Conservation (phyloP, 208 protist species). For the Leishmania gerbilli region DNA sequence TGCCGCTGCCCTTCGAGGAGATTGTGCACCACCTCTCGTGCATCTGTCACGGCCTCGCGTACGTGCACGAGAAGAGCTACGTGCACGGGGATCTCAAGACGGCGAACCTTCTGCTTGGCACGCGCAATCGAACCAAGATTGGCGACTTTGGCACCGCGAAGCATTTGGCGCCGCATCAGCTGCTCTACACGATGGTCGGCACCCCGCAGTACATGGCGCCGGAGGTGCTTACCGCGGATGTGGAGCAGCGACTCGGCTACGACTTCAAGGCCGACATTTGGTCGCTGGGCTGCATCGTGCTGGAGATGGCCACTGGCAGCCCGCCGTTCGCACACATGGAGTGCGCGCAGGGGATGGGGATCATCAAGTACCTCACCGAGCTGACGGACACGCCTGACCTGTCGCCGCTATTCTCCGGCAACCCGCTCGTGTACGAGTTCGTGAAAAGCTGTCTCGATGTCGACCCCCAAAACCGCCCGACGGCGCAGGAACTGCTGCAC, state of each 20-base stretch:
- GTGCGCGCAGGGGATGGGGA: slow-evolving; percentile 75
- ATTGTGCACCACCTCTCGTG: slow-evolving; percentile 83
- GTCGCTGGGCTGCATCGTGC: slow-evolving; percentile 87
- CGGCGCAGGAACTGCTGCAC: slow-evolving; percentile 70
- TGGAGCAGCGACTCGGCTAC: slow-evolving; percentile 55
- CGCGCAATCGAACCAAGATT: slow-evolving; percentile 89
- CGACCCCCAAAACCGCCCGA: slow-evolving; percentile 67
- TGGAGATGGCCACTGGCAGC: slow-evolving; percentile 87
- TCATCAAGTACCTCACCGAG: slow-evolving; percentile 81
- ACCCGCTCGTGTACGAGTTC: slow-evolving; percentile 80
- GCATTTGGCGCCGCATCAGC: slow-evolving; percentile 65
- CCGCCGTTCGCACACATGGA: slow-evolving; percentile 77
- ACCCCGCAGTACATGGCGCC: slow-evolving; percentile 94
- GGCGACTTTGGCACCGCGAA: slow-evolving; percentile 95
- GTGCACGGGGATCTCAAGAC: slow-evolving; percentile 93
- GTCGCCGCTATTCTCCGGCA: slow-evolving; percentile 61
- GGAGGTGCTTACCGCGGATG: slow-evolving; percentile 80
- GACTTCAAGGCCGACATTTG: slow-evolving; percentile 92
- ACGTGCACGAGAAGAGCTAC: slow-evolving; percentile 88
- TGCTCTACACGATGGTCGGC: slow-evolving; percentile 81
- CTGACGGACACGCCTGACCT: slow-evolving; percentile 79
- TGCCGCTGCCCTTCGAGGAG: slow-evolving; percentile 59
- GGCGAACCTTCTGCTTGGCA: slow-evolving; percentile 87
- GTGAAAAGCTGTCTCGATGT: slow-evolving; percentile 76
- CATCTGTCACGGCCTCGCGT: slow-evolving; percentile 85